phyloP scores from a whole-genome alignment of 441 rosid species.

The Erodium moschatum region DNA sequence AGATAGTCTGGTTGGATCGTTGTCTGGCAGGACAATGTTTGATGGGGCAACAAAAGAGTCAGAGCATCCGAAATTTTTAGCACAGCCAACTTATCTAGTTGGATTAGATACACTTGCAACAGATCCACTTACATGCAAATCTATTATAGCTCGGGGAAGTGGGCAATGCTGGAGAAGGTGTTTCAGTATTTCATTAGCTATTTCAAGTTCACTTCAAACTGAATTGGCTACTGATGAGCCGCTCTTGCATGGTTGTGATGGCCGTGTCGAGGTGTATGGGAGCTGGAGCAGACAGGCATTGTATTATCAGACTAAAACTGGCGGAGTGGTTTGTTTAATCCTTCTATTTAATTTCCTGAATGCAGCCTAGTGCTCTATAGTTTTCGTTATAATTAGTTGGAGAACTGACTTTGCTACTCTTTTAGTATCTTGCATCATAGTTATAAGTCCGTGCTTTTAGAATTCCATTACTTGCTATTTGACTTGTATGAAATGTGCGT shows the following conservation, averaged over 20 bases:
- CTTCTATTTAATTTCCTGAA: conserved; percentile 14
- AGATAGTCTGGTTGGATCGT: conserved; percentile 42
- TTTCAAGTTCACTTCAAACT: conserved; percentile 45
- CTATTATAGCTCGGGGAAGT: conserved; percentile 40
- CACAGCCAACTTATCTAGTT: conserved; percentile 66
- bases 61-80: conserved; percentile 26
- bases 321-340: conserved; percentile 59
- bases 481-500: not conserved
- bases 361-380: not conserved
- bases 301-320: conserved; percentile 54
- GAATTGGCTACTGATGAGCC: conserved; percentile 41
- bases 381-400: not conserved
- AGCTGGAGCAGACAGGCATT: conserved; percentile 50
- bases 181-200: conserved; percentile 59
- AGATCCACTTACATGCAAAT: conserved; percentile 37
- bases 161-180: conserved; percentile 61
- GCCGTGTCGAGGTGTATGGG: conserved; percentile 61
- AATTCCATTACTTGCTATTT: not conserved
- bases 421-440: conserved; percentile 2
- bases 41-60: conserved; percentile 26
- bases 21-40: conserved; percentile 26
- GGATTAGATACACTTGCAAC: conserved; percentile 66
- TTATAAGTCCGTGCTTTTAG: not conserved
- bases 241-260: conserved; percentile 40
- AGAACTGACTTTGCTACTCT: not conserved